Evolutionary conservation across 345 rosid species (phyloP).

Genomic region (Camelina neglecta): DNA sequence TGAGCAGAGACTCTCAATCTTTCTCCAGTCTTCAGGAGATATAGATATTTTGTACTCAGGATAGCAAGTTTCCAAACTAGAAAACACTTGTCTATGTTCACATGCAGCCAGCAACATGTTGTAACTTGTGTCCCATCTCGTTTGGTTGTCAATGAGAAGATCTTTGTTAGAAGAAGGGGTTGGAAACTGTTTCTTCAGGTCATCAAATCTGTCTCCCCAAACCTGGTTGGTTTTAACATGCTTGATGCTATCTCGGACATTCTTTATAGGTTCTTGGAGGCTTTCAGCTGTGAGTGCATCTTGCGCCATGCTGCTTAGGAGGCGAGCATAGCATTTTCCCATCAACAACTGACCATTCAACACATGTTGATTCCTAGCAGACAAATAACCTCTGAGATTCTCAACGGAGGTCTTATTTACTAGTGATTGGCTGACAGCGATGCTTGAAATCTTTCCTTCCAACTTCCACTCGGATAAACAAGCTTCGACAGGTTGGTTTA

Average conservation of each 20-base stretch:
- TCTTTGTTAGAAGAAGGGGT: slow-evolving; percentile 54
- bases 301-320: slow-evolving; percentile 63
- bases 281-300: slow-evolving; percentile 52
- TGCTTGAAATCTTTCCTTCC: slow-evolving; percentile 72
- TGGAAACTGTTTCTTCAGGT: slow-evolving; percentile 71
- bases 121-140: slow-evolving; percentile 79
- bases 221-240: slow-evolving; percentile 63
- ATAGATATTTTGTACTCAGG: slow-evolving; percentile 80
- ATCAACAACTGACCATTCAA: slow-evolving; percentile 75
- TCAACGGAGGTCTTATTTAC: slow-evolving; percentile 58
- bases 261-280: slow-evolving; percentile 55
- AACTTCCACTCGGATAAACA: slow-evolving; percentile 79
- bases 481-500: slow-evolving; percentile 61
- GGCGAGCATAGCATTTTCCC: slow-evolving; percentile 64
- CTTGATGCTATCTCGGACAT: slow-evolving; percentile 72
- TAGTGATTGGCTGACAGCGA: slow-evolving; percentile 58
- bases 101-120: slow-evolving; percentile 76
- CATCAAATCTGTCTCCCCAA: slow-evolving; percentile 69
- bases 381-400: slow-evolving; percentile 68
- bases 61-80: slow-evolving; percentile 75
- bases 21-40: slow-evolving; percentile 77
- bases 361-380: slow-evolving; percentile 63
- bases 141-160: slow-evolving; percentile 62
- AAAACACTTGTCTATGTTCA: slow-evolving; percentile 76
- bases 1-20: slow-evolving; percentile 69